A percentile compares a stretch with the other conserved stretches of the same genome.
phyloP scores from a whole-genome alignment of 2,329 filamentous ascomycete species.

The Gremmenia infestans region DNA sequence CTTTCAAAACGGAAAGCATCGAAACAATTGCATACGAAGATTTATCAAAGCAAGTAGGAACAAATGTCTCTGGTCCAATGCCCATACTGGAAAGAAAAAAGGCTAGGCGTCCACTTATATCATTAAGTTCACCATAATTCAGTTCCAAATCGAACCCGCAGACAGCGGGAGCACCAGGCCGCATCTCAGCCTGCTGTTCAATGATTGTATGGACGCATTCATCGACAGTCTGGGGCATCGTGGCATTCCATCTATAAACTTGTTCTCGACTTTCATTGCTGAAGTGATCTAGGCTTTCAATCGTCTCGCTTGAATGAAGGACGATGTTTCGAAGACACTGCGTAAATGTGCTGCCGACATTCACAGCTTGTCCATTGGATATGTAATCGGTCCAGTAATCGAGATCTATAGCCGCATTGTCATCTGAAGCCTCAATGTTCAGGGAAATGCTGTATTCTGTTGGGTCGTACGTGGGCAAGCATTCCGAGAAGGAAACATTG shows the following conservation, averaged over 20 bases:
- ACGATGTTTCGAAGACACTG: constrained; percentile 32
- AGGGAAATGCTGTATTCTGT: constrained; percentile 38
- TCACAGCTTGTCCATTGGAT: constrained; percentile 36
- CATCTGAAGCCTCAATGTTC: constrained; percentile 35
- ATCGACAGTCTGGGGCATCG: background rate
- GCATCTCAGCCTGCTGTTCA: background rate
- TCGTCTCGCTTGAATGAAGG: background rate
- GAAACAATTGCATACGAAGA: constrained; percentile 23
- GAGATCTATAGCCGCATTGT: constrained; percentile 34
- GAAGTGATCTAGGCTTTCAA: constrained; percentile 3
- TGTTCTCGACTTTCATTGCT: constrained; percentile 2
- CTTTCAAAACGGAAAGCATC: constrained; percentile 23
- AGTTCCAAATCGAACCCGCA: constrained; percentile 29
- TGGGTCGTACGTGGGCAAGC: constrained; percentile 33
- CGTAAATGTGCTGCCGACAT: constrained; percentile 36
- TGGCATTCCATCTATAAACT: constrained; percentile 5
- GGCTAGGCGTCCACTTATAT: constrained; percentile 14
- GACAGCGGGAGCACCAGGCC: constrained; percentile 9
- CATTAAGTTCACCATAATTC: constrained; percentile 16
- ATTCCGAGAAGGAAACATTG: constrained; percentile 31
- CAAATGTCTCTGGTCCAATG: constrained; percentile 13
- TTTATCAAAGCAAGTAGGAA: constrained; percentile 27
- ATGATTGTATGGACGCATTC: constrained; percentile 6
- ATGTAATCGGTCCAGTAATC: constrained; percentile 39
- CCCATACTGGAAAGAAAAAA: constrained; percentile 10